Percentiles rank a stretch among this genome's conserved stretches.
phyloP scores from a whole-genome alignment of 352 stramenopile genomes.

The Pilasporangium apinafurcum region DNA sequence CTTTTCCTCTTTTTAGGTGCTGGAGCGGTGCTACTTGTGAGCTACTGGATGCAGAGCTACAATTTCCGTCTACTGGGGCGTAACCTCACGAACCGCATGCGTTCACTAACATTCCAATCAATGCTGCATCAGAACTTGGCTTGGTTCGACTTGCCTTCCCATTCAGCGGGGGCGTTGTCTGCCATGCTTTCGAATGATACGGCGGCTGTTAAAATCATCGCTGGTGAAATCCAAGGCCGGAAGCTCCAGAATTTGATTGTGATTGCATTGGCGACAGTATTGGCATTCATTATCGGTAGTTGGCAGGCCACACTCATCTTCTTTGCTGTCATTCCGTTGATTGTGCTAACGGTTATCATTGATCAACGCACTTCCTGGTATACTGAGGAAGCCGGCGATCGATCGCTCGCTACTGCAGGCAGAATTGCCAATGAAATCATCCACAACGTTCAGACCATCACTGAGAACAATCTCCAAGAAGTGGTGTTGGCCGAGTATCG shows the following conservation, averaged over 20 bases:
- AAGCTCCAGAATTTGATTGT: constrained; percentile 17
- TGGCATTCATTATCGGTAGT: constrained; percentile 5
- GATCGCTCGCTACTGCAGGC: constrained; percentile 8
- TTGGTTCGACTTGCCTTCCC: constrained; percentile 6
- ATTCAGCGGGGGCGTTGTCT: constrained; percentile 8
- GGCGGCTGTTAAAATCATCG: constrained; percentile 6
- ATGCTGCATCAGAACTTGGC: constrained; percentile 15
- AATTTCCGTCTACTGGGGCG: constrained; percentile 4
- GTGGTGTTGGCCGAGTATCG: constrained; percentile 1
- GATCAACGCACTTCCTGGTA: constrained; percentile 4
- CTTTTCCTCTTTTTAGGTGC: constrained; percentile 9
- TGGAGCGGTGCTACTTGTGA: constrained; percentile 3
- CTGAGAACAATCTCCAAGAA: constrained; percentile 8
- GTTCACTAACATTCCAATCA: constrained; percentile 4
- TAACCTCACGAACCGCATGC: constrained; percentile 7
- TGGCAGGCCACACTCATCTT: constrained; percentile 3
- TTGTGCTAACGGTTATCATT: neutral
- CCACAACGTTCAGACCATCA: constrained; percentile 18
- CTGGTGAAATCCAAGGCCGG: constrained; percentile 8
- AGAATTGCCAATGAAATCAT: constrained; percentile 16
- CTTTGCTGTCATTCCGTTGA: constrained; percentile 1
- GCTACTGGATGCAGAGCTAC: constrained; percentile 9
- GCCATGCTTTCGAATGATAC: constrained; percentile 11
- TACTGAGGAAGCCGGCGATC: constrained; percentile 10
- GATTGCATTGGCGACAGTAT: constrained; percentile 7